phyloP scores from a whole-genome alignment of 805 yeast species.

The Suhomyces pyralidae region DNA sequence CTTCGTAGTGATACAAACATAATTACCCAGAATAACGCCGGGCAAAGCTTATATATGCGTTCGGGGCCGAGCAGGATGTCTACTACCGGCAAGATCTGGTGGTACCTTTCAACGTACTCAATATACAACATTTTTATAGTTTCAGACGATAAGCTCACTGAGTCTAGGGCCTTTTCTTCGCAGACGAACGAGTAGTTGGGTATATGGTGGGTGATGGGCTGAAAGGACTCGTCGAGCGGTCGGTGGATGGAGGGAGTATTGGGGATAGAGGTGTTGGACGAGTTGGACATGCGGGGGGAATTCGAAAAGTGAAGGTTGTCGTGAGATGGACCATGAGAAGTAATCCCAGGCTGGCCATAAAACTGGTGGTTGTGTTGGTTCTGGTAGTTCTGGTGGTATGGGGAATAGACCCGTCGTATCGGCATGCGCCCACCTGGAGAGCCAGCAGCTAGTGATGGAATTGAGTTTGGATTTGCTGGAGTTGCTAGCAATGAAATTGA shows the following conservation, averaged over 20 bases:
- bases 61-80: conserved; percentile 83
- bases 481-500: too few species aligned
- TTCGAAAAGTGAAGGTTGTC: too few species aligned
- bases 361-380: too few species aligned
- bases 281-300: conserved; percentile 1
- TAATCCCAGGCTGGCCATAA: too few species aligned
- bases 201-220: conserved; percentile 8
- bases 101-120: conserved; percentile 77
- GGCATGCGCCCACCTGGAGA: background rate
- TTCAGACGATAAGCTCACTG: conserved; percentile 56
- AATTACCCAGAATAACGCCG: conserved; percentile 90
- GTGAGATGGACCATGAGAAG: too few species aligned
- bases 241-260: conserved; percentile 26
- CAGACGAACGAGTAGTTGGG: conserved; percentile 46
- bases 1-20: conserved; percentile 75
- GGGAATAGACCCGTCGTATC: background rate
- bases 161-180: conserved; percentile 68
- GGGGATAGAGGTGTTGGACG: conserved; percentile 25
- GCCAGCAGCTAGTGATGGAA: background rate
- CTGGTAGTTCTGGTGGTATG: background rate
- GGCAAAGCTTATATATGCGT: conserved; percentile 71
- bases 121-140: conserved; percentile 60
- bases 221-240: conserved; percentile 4
- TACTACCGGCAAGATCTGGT: conserved; percentile 83
- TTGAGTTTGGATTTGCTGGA: too few species aligned